phyloP scores from a whole-genome alignment of 192 early-diverging fungal genomes.

The Coemansia sp. region DNA sequence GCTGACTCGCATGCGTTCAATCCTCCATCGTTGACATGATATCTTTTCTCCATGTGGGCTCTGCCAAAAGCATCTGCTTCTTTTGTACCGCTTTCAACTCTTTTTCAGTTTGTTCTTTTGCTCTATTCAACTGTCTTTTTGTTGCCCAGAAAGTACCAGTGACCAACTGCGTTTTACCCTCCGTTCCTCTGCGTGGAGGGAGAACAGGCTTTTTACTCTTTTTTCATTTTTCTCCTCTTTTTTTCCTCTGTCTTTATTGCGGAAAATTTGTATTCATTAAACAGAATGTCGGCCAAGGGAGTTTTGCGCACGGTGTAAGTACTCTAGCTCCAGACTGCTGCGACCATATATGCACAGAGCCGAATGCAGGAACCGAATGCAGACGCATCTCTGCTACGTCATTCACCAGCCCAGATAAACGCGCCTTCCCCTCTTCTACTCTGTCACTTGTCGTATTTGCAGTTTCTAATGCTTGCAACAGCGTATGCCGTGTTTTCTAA shows the following conservation, averaged over 20 bases:
- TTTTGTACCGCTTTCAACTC: not conserved
- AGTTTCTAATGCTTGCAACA: not conserved
- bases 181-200: not conserved
- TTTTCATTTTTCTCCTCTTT: constrained; percentile 9
- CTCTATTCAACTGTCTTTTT: not conserved
- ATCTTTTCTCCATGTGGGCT: not conserved
- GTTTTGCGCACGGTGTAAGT: constrained; percentile 49
- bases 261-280: constrained; percentile 25
- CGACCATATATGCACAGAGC: not conserved
- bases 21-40: not conserved
- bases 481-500: too few relatives aligned
- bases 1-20: not conserved
- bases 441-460: too few relatives aligned
- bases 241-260: constrained; percentile 4
- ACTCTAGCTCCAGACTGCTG: not conserved
- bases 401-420: not conserved
- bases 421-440: not conserved
- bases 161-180: not conserved
- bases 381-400: not conserved
- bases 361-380: not conserved
- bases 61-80: not conserved
- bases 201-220: not conserved
- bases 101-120: not conserved
- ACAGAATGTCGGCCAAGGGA: constrained; percentile 38
- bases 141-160: too few relatives aligned